phyloP scores from a whole-genome alignment of 306 rosid species.

The Vicia sativa region DNA sequence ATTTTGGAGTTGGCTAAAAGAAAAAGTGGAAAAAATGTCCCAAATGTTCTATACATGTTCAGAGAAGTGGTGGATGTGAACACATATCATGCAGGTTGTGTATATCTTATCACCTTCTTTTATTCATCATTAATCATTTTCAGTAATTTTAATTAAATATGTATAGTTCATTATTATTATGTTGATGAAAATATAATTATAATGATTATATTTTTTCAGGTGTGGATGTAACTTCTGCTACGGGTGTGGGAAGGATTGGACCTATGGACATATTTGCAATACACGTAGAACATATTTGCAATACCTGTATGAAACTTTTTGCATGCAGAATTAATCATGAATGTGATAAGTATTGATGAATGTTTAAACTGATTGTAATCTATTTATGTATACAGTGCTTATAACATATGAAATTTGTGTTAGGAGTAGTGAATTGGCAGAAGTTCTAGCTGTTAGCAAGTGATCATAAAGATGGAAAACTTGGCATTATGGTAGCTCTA shows the following conservation, averaged over 20 bases:
- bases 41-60: neutral
- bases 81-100: slow-evolving; percentile 18
- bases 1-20: slow-evolving; percentile 23
- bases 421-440: no score
- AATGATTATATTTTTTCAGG: slow-evolving; percentile 3
- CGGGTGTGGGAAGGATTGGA: slow-evolving; percentile 10
- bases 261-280: neutral
- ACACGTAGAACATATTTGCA: neutral
- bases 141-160: neutral
- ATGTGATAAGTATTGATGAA: no score
- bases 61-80: slow-evolving; percentile 9
- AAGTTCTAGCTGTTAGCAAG: no score
- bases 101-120: neutral
- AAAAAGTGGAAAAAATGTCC: slow-evolving; percentile 28
- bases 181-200: neutral
- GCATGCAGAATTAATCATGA: no score
- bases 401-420: no score
- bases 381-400: no score
- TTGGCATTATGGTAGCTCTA: no score
- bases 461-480: no score
- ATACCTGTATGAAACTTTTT: neutral
- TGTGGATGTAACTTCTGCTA: slow-evolving; percentile 38
- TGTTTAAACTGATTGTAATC: no score
- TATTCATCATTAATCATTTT: neutral
- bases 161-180: no score